Conservation (phyloP, 179 eudicot genomes). For the Spinacia oleracea region DNA sequence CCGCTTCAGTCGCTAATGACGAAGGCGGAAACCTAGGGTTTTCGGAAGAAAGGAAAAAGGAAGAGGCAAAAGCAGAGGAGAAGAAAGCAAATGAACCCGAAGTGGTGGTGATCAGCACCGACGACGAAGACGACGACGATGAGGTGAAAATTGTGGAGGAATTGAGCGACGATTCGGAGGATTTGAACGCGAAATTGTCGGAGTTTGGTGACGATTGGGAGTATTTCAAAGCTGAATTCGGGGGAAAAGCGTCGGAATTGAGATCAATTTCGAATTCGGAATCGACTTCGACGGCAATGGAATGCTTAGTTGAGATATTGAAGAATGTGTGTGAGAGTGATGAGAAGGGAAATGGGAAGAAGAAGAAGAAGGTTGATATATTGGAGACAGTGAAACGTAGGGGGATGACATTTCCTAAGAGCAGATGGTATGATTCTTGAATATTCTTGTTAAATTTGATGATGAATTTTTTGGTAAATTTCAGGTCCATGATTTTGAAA, state of each 20-base stretch:
- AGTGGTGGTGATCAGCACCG: background rate
- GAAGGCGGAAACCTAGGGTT: too few species aligned
- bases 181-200: background rate
- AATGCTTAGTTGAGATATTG: background rate
- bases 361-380: background rate
- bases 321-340: background rate
- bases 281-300: background rate
- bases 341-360: background rate
- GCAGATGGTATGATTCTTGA: background rate
- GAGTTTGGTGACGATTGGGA: too few species aligned
- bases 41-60: too few species aligned
- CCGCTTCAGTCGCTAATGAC: too few species aligned
- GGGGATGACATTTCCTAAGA: constrained; percentile 5
- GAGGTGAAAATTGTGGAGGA: background rate
- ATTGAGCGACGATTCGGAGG: background rate
- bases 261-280: too few species aligned
- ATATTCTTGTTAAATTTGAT: too few species aligned
- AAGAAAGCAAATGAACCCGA: background rate
- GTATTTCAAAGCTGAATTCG: background rate
- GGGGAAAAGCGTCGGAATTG: background rate
- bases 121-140: background rate
- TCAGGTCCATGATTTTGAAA: too few species aligned
- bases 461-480: too few species aligned
- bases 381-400: background rate
- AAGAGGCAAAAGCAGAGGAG: too few species aligned